phyloP scores from a whole-genome alignment of 1,284 basidiomycete genomes.

The Vanrija humicola region DNA sequence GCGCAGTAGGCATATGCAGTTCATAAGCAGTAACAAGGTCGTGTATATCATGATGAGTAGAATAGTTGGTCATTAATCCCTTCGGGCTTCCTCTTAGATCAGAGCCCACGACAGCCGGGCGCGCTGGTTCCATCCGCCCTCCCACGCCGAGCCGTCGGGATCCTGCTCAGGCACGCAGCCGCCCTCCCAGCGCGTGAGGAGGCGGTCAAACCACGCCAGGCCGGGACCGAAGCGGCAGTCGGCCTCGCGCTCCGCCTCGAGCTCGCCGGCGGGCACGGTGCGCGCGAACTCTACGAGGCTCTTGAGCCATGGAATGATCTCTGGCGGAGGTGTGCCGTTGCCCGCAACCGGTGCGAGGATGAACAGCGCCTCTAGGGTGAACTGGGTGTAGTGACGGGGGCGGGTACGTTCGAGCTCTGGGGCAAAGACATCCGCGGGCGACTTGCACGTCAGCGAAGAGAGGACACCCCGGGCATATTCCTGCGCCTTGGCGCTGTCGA shows the following conservation, averaged over 20 bases:
- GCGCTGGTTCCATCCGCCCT: conserved; percentile 30
- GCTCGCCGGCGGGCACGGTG: conserved; percentile 14
- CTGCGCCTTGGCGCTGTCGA: conserved; percentile 9
- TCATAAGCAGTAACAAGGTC: too few species aligned
- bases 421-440: conserved; percentile 17
- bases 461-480: conserved; percentile 11
- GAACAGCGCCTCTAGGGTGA: conserved; percentile 33
- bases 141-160: conserved; percentile 28
- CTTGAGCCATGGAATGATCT: conserved; percentile 9
- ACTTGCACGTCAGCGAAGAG: conserved; percentile 6
- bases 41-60: too few species aligned
- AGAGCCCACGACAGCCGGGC: conserved; percentile 26
- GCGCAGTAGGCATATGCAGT: too few species aligned
- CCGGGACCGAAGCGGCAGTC: conserved; percentile 20
- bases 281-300: conserved; percentile 19
- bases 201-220: conserved; percentile 27
- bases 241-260: conserved; percentile 28
- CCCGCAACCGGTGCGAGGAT: conserved; percentile 19
- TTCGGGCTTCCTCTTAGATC: conserved; percentile 1
- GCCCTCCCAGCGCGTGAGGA: conserved; percentile 23
- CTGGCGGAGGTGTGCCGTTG: not conserved
- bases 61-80: too few species aligned
- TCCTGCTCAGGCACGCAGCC: conserved; percentile 7
- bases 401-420: conserved; percentile 23
- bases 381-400: conserved; percentile 32